Evolutionary conservation across 106 monocot genomes (phyloP).

Genomic region (Alisma plantagoaquatica): DNA sequence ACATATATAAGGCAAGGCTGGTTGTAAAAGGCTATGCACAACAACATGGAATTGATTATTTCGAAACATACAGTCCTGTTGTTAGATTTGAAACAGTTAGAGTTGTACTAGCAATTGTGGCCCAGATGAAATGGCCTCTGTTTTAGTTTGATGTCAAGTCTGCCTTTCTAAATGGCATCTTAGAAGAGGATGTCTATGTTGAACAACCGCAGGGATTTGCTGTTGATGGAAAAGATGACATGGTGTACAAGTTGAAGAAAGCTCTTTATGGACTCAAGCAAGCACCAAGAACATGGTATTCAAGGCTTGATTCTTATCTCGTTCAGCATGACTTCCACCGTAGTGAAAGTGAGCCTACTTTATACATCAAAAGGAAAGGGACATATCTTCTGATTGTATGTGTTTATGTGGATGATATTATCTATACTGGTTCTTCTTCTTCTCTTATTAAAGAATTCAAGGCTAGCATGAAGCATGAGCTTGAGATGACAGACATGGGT

Average conservation of each 20-base stretch:
- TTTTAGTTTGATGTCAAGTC: constrained; percentile 1
- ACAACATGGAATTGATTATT: neutral
- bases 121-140: neutral
- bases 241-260: neutral
- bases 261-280: constrained; percentile 5
- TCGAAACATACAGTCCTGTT: constrained; percentile 1
- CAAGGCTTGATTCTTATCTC: neutral
- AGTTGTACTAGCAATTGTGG: neutral
- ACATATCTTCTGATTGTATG: neutral
- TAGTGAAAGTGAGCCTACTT: neutral
- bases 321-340: neutral
- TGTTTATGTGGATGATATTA: neutral
- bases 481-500: constrained; percentile 1
- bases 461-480: neutral
- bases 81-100: constrained; percentile 5
- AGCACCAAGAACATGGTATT: constrained; percentile 1
- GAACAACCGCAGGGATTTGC: constrained; percentile 3
- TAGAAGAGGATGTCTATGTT: neutral
- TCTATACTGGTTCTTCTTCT: neutral
- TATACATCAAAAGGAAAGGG: neutral
- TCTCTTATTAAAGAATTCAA: neutral
- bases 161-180: neutral
- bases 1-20: constrained; percentile 3
- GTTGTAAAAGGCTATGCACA: constrained; percentile 6
- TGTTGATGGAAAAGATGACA: neutral